Conservation (phyloP, 2,329 filamentous ascomycete species). For the Sphaceloma murrayae region DNA sequence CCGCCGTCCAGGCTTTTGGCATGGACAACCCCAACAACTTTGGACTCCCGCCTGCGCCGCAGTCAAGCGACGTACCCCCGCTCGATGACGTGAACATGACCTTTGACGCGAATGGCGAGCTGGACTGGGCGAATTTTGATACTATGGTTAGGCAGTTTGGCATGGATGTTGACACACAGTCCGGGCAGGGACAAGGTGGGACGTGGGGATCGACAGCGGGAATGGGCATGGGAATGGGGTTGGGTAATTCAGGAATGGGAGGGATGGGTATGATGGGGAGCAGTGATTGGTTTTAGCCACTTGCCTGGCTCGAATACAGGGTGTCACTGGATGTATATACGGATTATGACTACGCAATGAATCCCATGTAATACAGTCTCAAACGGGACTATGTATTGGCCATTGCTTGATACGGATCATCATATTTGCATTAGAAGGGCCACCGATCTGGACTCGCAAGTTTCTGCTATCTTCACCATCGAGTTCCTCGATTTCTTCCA, state of each 20-base stretch:
- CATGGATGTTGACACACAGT: slow-evolving; percentile 31
- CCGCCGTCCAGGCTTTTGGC: background rate
- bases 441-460: no score
- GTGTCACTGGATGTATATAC: background rate
- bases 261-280: slow-evolving; percentile 22
- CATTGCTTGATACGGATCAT: no score
- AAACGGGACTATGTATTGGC: no score
- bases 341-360: background rate
- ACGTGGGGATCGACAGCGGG: slow-evolving; percentile 18
- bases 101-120: slow-evolving; percentile 31
- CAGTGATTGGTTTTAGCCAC: slow-evolving; percentile 26
- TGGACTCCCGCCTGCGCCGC: background rate
- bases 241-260: no score
- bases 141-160: slow-evolving; percentile 40
- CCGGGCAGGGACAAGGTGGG: slow-evolving; percentile 19
- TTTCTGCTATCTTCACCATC: no score
- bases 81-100: slow-evolving; percentile 16
- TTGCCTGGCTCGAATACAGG: no score
- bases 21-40: slow-evolving; percentile 16
- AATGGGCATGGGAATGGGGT: slow-evolving; percentile 23
- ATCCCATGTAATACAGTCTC: background rate
- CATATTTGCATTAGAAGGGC: no score
- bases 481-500: no score
- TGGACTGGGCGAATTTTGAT: slow-evolving; percentile 43
- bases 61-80: background rate